phyloP scores from a whole-genome alignment of 78 protist genomes.

The Chrysochromulina tobinii region DNA sequence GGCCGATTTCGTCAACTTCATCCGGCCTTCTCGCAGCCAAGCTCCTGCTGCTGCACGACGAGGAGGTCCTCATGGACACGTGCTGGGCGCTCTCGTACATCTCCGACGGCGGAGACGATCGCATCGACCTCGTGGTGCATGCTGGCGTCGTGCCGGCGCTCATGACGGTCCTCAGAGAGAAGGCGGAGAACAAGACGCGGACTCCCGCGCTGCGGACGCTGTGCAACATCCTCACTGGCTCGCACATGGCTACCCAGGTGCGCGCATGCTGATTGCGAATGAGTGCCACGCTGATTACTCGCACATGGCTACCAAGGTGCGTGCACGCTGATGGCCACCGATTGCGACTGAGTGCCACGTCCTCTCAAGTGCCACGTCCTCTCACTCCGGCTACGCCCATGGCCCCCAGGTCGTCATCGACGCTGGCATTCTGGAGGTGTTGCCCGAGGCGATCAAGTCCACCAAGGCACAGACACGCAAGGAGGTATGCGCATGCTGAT shows the following conservation, averaged over 20 bases:
- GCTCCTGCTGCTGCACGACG: background rate
- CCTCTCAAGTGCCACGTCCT: too few relatives aligned
- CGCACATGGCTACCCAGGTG: constrained; percentile 2
- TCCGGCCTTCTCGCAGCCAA: too few relatives aligned
- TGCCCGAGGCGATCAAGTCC: background rate
- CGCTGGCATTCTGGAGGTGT: background rate
- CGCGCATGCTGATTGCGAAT: too few relatives aligned
- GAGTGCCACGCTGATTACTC: too few relatives aligned
- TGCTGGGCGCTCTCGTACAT: constrained; percentile 23
- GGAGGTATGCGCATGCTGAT: too few relatives aligned
- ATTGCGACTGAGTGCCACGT: too few relatives aligned
- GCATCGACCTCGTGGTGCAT: background rate
- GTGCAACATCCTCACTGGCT: constrained; percentile 38
- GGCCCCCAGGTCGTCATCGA: background rate
- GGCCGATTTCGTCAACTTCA: too few relatives aligned
- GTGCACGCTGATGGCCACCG: too few relatives aligned
- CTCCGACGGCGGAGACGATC: background rate
- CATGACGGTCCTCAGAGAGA: background rate
- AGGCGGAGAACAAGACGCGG: background rate
- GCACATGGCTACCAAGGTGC: too few relatives aligned
- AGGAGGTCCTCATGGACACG: background rate
- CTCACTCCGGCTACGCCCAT: too few relatives aligned
- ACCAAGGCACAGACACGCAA: too few relatives aligned
- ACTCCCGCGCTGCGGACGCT: constrained; percentile 7
- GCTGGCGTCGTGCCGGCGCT: background rate